A percentile compares a stretch with the other conserved stretches of the same genome.
These are phyloP conservation scores for Kingdonia uniflora DNA, from an alignment of 164 flowering plant genomes.

Conservation along the genomic window DNA sequence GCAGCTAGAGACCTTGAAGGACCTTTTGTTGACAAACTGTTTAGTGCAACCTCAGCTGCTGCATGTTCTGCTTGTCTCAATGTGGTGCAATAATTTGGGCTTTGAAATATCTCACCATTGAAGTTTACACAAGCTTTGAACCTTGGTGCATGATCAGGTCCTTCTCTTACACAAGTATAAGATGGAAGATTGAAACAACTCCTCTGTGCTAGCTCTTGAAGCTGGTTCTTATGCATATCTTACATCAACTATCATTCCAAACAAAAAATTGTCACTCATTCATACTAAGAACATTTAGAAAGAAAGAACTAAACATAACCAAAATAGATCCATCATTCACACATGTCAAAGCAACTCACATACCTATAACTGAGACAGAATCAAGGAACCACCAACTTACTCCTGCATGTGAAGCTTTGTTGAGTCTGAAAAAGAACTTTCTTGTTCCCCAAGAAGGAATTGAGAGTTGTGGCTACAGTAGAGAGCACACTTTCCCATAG, in stretches of 20 bases:
- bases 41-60: slow-evolving; percentile 84
- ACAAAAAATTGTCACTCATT: slow-evolving; percentile 2
- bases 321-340: no score
- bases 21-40: slow-evolving; percentile 43
- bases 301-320: no score
- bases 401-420: slow-evolving; percentile 2
- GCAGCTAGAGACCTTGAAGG: slow-evolving; percentile 69
- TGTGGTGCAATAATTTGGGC: slow-evolving; percentile 60
- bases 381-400: slow-evolving; percentile 6
- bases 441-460: slow-evolving; percentile 7
- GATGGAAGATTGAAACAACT: slow-evolving; percentile 82
- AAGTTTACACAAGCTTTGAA: slow-evolving; percentile 78
- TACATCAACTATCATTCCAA: slow-evolving; percentile 4
- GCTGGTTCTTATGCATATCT: slow-evolving; percentile 84
- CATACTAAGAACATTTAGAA: not conserved
- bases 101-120: slow-evolving; percentile 72
- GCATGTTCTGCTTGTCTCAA: slow-evolving; percentile 83
- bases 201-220: slow-evolving; percentile 85
- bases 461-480: slow-evolving; percentile 7
- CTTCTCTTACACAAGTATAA: slow-evolving; percentile 61
- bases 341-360: slow-evolving; percentile 6
- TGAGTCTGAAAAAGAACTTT: not conserved
- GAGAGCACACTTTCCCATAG: slow-evolving; percentile 23
- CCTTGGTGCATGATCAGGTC: slow-evolving; percentile 88
- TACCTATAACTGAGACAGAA: not conserved